Evolutionary conservation across 345 rosid species (phyloP), one percentile per base, ranked within the genome.

Genomic region (Rhodamnia rubescens): DNA sequence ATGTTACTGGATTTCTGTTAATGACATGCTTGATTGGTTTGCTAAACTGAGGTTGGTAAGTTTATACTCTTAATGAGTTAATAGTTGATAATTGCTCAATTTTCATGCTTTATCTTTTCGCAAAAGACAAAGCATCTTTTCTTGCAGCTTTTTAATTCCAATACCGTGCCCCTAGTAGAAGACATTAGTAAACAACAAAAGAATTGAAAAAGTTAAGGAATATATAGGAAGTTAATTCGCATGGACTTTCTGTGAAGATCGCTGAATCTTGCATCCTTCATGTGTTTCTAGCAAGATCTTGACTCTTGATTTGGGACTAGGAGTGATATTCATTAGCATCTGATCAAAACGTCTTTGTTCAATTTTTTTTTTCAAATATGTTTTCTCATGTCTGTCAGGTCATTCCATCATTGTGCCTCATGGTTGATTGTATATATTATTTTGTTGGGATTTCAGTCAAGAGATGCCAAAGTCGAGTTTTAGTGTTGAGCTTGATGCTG

Each of bases 401-500:
- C 40, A 36, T 69, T 69, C 18, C 80, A 69, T 36, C 47, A 18
- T 36, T 69, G 47, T 69, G 24, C 24, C 80, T 36, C 26, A 18
- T 36, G 47, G 24, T 69, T 69, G 80, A 69, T 18, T 69, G 18
- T 69, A 18, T 69, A 69, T 36, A 69, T 69, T 69, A 18, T 69
- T 69, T 18, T 69, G 9, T 32, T 69, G 80, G 22, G 26, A 83
- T 88, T 89, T 90, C 93, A 97, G 99, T 90, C 98, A 94, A 89
- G 99, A 95, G 89, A 90, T 97, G 85, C 98, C 99, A 89, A 92
- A 95, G 92, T 92, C 98, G 85, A 91, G 91, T 87, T 96, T 97
- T 88, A 90, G 85, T 84, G 94, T 94, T 89, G 99, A 97, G 92
- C 99, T 97, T 87, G 99, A 97, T 93, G 97, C 96, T 89, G 98